Base-by-base conservation (phyloP, 73 alveolate species). In the Paraurostyla sp. region DNA sequence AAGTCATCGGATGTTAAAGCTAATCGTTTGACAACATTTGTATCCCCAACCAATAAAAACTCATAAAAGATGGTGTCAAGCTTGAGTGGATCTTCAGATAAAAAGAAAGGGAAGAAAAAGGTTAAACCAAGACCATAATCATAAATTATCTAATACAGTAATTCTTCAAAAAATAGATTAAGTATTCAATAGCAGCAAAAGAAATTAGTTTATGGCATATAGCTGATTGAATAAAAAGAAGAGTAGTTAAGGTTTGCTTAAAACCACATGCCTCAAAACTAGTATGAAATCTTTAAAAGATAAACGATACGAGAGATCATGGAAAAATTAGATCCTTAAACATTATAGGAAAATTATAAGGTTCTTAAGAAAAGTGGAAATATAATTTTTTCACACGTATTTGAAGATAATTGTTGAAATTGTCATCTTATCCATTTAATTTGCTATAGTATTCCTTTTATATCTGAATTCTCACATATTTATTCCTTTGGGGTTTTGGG, bases 111-210 rank as follows among this genome's bases (percentile, higher is more conserved):
- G 41, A 35, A 11, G 9, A 58, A 65, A 40, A 65, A 65, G 58
- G 6, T 16, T 22, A 65, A 65, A 65, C 13, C 35, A 65, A 32
- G 82, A 30, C 82, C 82, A 36, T 38, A 38, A 65, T 65, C 82
- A 3, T 23, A 65, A 40, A 65, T 38, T 40, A 15, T 65, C 40
- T 18, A 20, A 18, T n/a, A 52, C 69, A 6, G 4, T n/a, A 52
- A 52, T 52, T 9, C 13, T n/a, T n/a, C n/a, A 13, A 6, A 52
- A 4, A 52, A 35, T 52, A 52, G 23, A 52, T 13, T 35, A 52
- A 52, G 69, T 20, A 52, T 25, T 52, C 30, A 52, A 13, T 52
- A 52, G 69, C 23, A 52, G n/a, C n/a, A n/a, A n/a, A n/a, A n/a
- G 30, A 52, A 52, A 20, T 20, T 52, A n/a, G 4, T 13, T 6